Evolutionary conservation across 805 yeast genomes (phyloP).

Genomic region (Nakazawaea pomicola): DNA sequence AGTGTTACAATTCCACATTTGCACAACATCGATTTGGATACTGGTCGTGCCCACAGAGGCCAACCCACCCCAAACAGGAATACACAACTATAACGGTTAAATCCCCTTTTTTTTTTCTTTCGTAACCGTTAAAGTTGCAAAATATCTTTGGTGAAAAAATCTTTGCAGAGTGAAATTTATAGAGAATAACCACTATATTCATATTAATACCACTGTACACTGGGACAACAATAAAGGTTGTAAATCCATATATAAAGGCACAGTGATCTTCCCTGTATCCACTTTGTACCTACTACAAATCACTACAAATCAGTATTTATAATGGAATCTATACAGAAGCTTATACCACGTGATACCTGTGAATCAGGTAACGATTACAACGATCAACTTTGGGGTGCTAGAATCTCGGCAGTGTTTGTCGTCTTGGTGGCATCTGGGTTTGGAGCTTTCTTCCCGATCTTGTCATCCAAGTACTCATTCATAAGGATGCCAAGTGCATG

Average conservation of each 20-base stretch:
- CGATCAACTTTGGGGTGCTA: slow-evolving; percentile 33
- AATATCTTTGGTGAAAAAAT: not conserved
- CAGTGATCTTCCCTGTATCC: too few species aligned
- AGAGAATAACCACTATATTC: not conserved
- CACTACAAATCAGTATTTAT: too few species aligned
- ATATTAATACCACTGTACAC: not conserved
- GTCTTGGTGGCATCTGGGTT: slow-evolving; percentile 44
- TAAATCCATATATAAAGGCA: too few species aligned
- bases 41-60: slow-evolving; percentile 79
- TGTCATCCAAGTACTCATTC: slow-evolving; percentile 46
- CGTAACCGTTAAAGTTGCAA: slow-evolving; percentile 1
- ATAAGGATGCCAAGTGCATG: slow-evolving; percentile 42
- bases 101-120: too few species aligned
- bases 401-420: slow-evolving; percentile 53
- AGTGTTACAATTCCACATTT: slow-evolving; percentile 63
- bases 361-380: slow-evolving; percentile 32
- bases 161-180: not conserved
- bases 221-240: too few species aligned
- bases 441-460: slow-evolving; percentile 50
- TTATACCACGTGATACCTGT: slow-evolving; percentile 25
- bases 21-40: slow-evolving; percentile 74
- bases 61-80: slow-evolving; percentile 26
- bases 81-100: too few species aligned
- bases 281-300: too few species aligned
- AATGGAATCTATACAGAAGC: slow-evolving; percentile 12